Evolutionary conservation across 129 eudicot species (phyloP).

Genomic region (Flaveria brownii): DNA sequence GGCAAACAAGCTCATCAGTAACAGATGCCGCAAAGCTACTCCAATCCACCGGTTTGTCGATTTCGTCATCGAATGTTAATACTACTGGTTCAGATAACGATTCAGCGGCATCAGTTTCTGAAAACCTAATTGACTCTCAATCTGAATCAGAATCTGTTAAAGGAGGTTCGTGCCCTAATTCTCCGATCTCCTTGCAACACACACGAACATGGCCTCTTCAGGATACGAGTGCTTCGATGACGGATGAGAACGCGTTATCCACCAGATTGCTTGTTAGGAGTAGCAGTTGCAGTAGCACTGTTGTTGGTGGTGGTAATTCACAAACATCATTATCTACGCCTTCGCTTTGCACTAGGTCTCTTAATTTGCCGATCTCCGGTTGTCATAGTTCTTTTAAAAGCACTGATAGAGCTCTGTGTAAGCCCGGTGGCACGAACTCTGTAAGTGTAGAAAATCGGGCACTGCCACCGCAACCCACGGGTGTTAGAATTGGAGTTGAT

Average conservation of each 20-base stretch:
- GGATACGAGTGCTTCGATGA: slow-evolving; percentile 49
- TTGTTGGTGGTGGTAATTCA: neutral
- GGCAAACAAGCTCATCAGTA: slow-evolving; percentile 17
- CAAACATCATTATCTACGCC: slow-evolving; percentile 34
- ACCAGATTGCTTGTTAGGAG: slow-evolving; percentile 40
- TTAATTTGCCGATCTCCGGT: slow-evolving; percentile 44
- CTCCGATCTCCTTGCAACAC: slow-evolving; percentile 43
- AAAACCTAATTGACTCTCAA: slow-evolving; percentile 8
- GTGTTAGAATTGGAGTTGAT: slow-evolving; percentile 40
- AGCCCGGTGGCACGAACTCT: neutral
- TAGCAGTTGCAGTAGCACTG: slow-evolving; percentile 19
- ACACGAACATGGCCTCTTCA: slow-evolving; percentile 31
- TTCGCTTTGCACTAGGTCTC: slow-evolving; percentile 66
- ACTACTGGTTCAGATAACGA: neutral
- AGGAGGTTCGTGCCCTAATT: slow-evolving; percentile 53
- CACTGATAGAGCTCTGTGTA: neutral
- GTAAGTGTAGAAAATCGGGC: slow-evolving; percentile 29
- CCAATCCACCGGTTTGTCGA: slow-evolving; percentile 50
- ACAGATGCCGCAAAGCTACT: slow-evolving; percentile 60
- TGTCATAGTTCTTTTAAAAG: slow-evolving; percentile 24
- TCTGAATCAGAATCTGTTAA: slow-evolving; percentile 27
- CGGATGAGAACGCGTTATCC: slow-evolving; percentile 39
- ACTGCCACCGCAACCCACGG: slow-evolving; percentile 64
- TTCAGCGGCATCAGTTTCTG: neutral
- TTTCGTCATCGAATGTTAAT: slow-evolving; percentile 1